Percentiles rank a stretch among this genome's conserved stretches.
Conservation (phyloP, 164 flowering plant genomes). For the Stephania cephalantha region DNA sequence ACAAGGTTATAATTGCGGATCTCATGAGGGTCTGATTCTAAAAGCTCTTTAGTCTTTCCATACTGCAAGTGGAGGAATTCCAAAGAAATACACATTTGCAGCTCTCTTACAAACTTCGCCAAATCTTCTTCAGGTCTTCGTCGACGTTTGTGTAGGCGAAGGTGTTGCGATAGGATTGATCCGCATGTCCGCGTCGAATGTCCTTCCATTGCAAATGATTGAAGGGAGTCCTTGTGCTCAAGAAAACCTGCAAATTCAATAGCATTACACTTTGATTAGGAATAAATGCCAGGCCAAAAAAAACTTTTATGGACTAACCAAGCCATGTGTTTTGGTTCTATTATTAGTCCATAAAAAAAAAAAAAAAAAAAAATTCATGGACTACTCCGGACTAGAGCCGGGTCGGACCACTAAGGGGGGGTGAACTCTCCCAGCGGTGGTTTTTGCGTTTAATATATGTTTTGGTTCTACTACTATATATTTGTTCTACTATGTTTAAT, state of each 20-base stretch:
- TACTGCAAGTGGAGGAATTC: slow-evolving; percentile 82
- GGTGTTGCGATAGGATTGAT: slow-evolving; percentile 27
- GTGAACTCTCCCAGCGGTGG: too few species aligned
- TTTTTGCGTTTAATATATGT: too few species aligned
- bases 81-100: slow-evolving; percentile 75
- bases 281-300: too few species aligned
- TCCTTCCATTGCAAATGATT: slow-evolving; percentile 20
- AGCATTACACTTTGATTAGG: not conserved
- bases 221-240: slow-evolving; percentile 44
- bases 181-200: slow-evolving; percentile 20
- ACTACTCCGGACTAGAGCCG: too few species aligned
- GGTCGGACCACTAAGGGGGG: too few species aligned
- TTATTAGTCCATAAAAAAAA: too few species aligned
- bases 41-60: slow-evolving; percentile 39
- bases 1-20: slow-evolving; percentile 42
- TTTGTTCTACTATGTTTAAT: too few species aligned
- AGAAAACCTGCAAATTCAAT: slow-evolving; percentile 44
- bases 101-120: slow-evolving; percentile 31
- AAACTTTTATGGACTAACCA: too few species aligned
- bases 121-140: slow-evolving; percentile 31
- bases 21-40: slow-evolving; percentile 32
- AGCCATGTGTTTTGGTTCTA: too few species aligned
- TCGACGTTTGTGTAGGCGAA: slow-evolving; percentile 22
- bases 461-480: too few species aligned
- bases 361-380: too few species aligned